phyloP scores from a whole-genome alignment of 495 filamentous ascomycete genomes.

The Tuber umbilicatum region DNA sequence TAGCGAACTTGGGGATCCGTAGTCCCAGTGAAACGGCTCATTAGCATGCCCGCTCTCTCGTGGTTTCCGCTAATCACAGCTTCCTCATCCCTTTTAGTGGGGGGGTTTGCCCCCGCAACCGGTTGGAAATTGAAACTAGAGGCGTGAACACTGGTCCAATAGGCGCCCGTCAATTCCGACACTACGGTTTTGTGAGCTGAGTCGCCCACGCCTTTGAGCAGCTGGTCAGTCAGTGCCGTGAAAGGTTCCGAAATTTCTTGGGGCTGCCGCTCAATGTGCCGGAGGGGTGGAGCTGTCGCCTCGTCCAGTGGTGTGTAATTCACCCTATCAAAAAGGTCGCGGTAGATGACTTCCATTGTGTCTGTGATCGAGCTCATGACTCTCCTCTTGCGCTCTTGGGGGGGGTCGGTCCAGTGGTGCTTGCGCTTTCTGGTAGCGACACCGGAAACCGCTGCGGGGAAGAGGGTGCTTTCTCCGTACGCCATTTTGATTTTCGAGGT shows the following conservation, averaged over 20 bases:
- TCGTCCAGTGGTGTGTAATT: background rate
- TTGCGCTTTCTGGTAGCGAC: background rate
- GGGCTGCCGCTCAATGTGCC: background rate
- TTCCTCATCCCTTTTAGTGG: background rate
- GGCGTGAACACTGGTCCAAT: slow-evolving; percentile 7
- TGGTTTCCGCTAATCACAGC: background rate
- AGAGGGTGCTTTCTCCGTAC: background rate
- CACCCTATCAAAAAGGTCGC: slow-evolving; percentile 21
- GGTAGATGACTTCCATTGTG: slow-evolving; percentile 19
- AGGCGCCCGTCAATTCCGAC: slow-evolving; percentile 1
- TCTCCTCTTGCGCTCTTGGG: background rate
- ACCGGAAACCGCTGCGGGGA: background rate
- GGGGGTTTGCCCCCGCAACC: background rate
- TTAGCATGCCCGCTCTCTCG: slow-evolving; percentile 9
- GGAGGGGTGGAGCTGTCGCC: background rate
- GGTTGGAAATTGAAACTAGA: background rate
- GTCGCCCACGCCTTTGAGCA: background rate
- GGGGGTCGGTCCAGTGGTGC: background rate
- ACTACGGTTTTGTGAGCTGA: background rate
- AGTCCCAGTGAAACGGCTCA: background rate
- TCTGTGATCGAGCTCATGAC: background rate
- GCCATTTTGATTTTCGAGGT: background rate
- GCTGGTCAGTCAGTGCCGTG: background rate
- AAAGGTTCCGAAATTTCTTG: background rate
- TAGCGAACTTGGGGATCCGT: background rate